Conservation (phyloP, 2,329 filamentous ascomycete genomes). For the Sclerotinia subarctica region DNA sequence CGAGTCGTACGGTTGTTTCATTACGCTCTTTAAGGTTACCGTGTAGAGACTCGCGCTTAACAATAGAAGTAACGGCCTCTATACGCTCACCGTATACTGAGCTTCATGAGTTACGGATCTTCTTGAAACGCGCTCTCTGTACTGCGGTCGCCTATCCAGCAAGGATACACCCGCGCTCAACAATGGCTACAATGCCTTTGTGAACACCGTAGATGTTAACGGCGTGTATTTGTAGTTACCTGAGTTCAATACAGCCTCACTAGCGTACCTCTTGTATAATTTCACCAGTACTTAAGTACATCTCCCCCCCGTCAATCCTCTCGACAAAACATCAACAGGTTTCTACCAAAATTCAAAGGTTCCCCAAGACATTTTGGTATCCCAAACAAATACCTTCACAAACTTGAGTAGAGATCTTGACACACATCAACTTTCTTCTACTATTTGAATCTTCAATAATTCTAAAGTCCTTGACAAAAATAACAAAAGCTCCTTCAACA, state of each 20-base stretch:
- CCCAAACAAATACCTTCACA: not conserved
- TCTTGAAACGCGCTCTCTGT: not conserved
- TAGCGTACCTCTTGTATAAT: not conserved
- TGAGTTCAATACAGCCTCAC: not conserved
- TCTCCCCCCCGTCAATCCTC: no score
- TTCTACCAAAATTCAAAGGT: not conserved
- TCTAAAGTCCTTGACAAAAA: accelerated
- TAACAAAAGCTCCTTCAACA: not conserved
- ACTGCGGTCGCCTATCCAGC: no score
- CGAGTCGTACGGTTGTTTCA: no score
- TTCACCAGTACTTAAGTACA: not conserved
- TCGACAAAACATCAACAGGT: not conserved
- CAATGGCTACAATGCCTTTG: not conserved
- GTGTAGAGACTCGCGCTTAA: not conserved
- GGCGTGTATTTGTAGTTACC: not conserved
- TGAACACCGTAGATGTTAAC: not conserved
- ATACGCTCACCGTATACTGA: not conserved
- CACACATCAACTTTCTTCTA: not conserved
- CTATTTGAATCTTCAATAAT: not conserved
- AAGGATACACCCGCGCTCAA: not conserved
- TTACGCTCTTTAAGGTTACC: not conserved
- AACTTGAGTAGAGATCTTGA: not conserved
- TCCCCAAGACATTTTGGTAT: not conserved
- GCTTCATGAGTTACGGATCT: not conserved
- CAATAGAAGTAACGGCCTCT: not conserved